Evolutionary conservation across 2,329 filamentous ascomycete species (phyloP).

Genomic region (Intubia oerlemansii): DNA sequence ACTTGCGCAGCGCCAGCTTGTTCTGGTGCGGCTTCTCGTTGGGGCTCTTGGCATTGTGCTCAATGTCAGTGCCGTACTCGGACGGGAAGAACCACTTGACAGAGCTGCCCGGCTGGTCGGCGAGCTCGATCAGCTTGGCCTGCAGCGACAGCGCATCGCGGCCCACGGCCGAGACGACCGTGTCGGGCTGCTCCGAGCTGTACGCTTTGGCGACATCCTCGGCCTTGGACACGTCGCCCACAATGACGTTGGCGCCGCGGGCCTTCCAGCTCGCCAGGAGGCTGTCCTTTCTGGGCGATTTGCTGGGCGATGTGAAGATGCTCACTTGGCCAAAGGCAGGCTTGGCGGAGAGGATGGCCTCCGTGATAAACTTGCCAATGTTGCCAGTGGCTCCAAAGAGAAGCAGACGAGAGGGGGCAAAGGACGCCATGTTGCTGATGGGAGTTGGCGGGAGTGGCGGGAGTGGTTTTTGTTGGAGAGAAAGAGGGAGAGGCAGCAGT

Average conservation of each 20-base stretch:
- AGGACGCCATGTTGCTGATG: too few species aligned
- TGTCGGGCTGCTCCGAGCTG: conserved; percentile 33
- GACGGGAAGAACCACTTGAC: conserved; percentile 46
- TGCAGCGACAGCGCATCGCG: conserved; percentile 39
- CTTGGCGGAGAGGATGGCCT: conserved; percentile 12
- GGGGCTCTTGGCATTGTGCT: conserved; percentile 34
- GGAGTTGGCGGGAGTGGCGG: too few species aligned
- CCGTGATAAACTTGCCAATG: conserved; percentile 16
- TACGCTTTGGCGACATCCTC: conserved; percentile 34
- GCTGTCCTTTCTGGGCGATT: conserved; percentile 24
- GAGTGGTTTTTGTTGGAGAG: too few species aligned
- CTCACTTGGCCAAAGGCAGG: conserved; percentile 13
- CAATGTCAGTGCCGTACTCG: conserved; percentile 46
- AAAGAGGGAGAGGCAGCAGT: too few species aligned
- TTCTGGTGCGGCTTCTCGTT: conserved; percentile 45
- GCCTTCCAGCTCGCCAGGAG: conserved; percentile 20
- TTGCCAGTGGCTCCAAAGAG: conserved; percentile 16
- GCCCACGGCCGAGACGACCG: conserved; percentile 42
- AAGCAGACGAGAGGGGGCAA: conserved; percentile 7
- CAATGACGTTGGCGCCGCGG: conserved; percentile 26
- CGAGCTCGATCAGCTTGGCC: conserved; percentile 36
- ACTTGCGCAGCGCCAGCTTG: conserved; percentile 46
- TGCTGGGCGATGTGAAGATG: conserved; percentile 22
- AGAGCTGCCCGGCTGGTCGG: conserved; percentile 23
- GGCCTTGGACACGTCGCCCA: conserved; percentile 30